Percentiles rank a stretch among this genome's conserved stretches.
Evolutionary conservation across 805 yeast genomes (phyloP).

Genomic region (Lipomyces mesembrius): DNA sequence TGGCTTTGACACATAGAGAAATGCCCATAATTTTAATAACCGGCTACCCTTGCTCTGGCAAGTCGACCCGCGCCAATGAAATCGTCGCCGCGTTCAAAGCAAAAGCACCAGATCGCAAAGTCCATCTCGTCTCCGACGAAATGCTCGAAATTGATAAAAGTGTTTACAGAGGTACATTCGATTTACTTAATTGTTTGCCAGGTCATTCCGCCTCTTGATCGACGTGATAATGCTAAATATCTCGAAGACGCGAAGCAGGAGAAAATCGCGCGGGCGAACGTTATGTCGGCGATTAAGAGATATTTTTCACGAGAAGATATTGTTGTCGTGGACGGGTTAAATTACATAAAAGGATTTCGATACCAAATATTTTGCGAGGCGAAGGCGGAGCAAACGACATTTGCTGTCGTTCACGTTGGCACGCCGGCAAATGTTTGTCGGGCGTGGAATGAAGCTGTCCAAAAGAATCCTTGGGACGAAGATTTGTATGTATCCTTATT

Average conservation of each 20-base stretch:
- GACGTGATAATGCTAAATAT: neutral
- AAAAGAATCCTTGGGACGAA: constrained; percentile 36
- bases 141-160: constrained; percentile 70
- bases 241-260: constrained; percentile 70
- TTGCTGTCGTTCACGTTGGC: constrained; percentile 79
- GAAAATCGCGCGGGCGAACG: constrained; percentile 79
- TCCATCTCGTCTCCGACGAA: constrained; percentile 78
- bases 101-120: constrained; percentile 61
- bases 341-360: constrained; percentile 92
- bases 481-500: constrained; percentile 23
- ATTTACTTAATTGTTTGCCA: neutral
- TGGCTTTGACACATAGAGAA: neutral
- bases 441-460: constrained; percentile 58
- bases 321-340: constrained; percentile 82
- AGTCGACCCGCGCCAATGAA: constrained; percentile 70
- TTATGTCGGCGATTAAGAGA: constrained; percentile 86
- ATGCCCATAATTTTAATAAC: constrained; percentile 89
- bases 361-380: constrained; percentile 95
- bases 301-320: constrained; percentile 68
- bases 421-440: constrained; percentile 65
- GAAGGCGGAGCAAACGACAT: constrained; percentile 77
- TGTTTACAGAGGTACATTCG: constrained; percentile 53
- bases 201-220: neutral
- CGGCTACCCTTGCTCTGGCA: constrained; percentile 87
- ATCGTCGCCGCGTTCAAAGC: constrained; percentile 55